These are phyloP conservation scores for Dryas alaskensis DNA, from an alignment of 306 rosid genomes.

Conservation along the genomic window DNA sequence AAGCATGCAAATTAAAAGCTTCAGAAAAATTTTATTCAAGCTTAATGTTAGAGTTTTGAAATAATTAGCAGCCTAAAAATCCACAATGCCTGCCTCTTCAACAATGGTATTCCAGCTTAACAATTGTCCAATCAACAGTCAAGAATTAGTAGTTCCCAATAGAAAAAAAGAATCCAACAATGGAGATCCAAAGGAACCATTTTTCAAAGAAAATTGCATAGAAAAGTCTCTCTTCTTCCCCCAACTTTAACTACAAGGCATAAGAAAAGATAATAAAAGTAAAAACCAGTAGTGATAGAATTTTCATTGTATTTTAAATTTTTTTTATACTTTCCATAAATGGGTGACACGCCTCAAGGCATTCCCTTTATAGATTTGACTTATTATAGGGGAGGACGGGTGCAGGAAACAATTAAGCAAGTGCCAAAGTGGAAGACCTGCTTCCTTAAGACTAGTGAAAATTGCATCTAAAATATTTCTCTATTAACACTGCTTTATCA, in stretches of 20 bases:
- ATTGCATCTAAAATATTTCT: background rate
- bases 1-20: background rate
- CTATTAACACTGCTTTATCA: background rate
- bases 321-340: background rate
- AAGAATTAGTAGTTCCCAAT: slow-evolving; percentile 5
- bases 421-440: background rate
- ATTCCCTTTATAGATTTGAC: background rate
- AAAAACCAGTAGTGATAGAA: background rate
- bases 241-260: background rate
- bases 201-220: background rate
- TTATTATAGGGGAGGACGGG: background rate
- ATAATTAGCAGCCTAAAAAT: background rate
- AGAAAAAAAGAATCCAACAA: background rate
- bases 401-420: background rate
- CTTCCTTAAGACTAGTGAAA: background rate
- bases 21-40: background rate
- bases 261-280: background rate
- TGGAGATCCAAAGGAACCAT: background rate
- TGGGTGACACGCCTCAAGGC: background rate
- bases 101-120: background rate
- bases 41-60: background rate
- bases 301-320: background rate
- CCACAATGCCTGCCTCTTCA: background rate
- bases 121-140: background rate
- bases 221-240: background rate